Percentiles rank a stretch among this genome's conserved stretches.
Conservation (phyloP, 108 stramenopile genomes). For the Cyclotella baltica region DNA sequence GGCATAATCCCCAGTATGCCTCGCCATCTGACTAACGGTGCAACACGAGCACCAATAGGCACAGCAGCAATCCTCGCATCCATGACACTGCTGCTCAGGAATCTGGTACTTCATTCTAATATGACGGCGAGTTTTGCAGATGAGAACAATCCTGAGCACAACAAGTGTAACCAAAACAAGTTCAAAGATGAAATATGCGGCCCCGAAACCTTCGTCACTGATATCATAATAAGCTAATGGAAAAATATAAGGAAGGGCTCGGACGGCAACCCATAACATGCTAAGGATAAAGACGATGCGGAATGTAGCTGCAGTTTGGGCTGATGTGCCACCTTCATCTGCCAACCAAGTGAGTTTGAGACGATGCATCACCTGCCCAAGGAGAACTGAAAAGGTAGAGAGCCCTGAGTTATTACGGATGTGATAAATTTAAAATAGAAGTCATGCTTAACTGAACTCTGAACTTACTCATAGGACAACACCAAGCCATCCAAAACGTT, state of each 20-base stretch:
- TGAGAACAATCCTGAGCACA: background rate
- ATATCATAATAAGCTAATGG: background rate
- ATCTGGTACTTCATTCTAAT: conserved; percentile 9
- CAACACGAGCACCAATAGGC: background rate
- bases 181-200: background rate
- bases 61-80: conserved; percentile 12
- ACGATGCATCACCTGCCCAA: conserved; percentile 63
- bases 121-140: background rate
- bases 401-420: no score
- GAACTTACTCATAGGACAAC: conserved; percentile 38
- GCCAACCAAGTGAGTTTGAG: conserved; percentile 53
- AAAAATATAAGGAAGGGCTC: background rate
- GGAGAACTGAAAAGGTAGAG: conserved; percentile 17
- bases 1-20: conserved; percentile 16
- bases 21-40: conserved; percentile 7
- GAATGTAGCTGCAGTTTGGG: conserved; percentile 52
- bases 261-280: background rate
- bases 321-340: conserved; percentile 7
- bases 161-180: background rate
- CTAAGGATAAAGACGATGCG: conserved; percentile 59
- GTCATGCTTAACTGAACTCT: no score
- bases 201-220: background rate
- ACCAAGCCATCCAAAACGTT: conserved; percentile 37
- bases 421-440: no score
- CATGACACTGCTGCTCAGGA: conserved; percentile 3